These are phyloP conservation scores for Agastache rugosa DNA, from an alignment of 257 asterid species.

Conservation along the genomic window DNA sequence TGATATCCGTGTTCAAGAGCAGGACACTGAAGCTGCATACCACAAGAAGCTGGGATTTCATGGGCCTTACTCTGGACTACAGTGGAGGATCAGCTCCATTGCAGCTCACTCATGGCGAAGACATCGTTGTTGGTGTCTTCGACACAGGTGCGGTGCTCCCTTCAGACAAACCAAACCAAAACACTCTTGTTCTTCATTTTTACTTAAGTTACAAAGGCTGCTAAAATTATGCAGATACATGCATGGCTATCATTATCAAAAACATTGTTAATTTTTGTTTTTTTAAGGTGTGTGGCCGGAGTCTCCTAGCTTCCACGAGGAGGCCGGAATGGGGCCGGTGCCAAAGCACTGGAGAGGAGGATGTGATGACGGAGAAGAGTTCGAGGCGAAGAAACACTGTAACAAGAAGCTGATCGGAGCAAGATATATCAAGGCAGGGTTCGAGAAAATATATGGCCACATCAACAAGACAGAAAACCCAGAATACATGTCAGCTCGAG, in stretches of 20 bases:
- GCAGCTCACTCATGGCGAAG: constrained; percentile 57
- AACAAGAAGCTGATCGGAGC: constrained; percentile 71
- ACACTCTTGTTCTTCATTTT: no score
- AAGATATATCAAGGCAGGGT: constrained; percentile 48
- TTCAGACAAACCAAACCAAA: neutral
- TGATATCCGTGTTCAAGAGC: constrained; percentile 66
- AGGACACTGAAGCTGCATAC: constrained; percentile 49
- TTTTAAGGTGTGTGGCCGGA: constrained; percentile 68
- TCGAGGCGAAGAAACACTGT: constrained; percentile 48
- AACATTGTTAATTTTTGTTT: no score
- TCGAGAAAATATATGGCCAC: constrained; percentile 44
- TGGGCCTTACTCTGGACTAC: constrained; percentile 57
- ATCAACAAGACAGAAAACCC: constrained; percentile 24
- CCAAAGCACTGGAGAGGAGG: constrained; percentile 64
- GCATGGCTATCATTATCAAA: neutral
- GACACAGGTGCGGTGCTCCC: constrained; percentile 45
- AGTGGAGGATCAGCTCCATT: constrained; percentile 34
- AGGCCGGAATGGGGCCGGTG: constrained; percentile 48
- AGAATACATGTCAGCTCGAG: constrained; percentile 60
- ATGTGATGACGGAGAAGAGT: constrained; percentile 54
- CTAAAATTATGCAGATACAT: neutral
- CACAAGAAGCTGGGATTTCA: constrained; percentile 79
- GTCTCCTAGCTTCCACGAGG: constrained; percentile 62
- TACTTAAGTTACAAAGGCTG: no score
- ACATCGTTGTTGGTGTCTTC: constrained; percentile 50